Evolutionary conservation across 352 stramenopile genomes (phyloP).

Genomic region (Phytophthora pluvialis): DNA sequence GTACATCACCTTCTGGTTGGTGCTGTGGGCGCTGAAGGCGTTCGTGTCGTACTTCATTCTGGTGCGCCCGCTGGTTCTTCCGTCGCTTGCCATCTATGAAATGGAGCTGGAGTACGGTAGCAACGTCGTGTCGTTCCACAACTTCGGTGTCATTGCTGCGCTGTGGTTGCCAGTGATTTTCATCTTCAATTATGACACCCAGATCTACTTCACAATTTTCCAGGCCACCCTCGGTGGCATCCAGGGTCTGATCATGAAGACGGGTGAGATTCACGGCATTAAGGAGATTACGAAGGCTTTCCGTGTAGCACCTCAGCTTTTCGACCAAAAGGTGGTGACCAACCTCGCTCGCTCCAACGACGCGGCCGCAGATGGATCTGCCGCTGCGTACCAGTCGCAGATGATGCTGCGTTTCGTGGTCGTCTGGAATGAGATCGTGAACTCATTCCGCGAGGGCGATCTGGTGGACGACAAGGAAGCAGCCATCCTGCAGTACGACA

Average conservation of each 20-base stretch:
- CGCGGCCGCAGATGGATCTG: constrained; percentile 48
- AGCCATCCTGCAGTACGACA: constrained; percentile 76
- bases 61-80: constrained; percentile 66
- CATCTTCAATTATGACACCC: constrained; percentile 83
- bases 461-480: constrained; percentile 80
- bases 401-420: constrained; percentile 85
- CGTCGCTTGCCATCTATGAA: constrained; percentile 74
- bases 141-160: constrained; percentile 64
- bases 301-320: constrained; percentile 66
- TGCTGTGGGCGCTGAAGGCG: constrained; percentile 66
- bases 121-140: constrained; percentile 73
- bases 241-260: constrained; percentile 73
- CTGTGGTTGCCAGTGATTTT: constrained; percentile 75
- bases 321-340: constrained; percentile 79
- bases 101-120: constrained; percentile 68
- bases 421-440: constrained; percentile 84
- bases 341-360: constrained; percentile 65
- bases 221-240: constrained; percentile 60
- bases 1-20: constrained; percentile 74
- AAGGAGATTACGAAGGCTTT: constrained; percentile 75
- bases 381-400: constrained; percentile 63
- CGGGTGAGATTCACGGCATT: constrained; percentile 70
- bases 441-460: constrained; percentile 78
- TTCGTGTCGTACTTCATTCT: constrained; percentile 78
- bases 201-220: constrained; percentile 84